Percentiles rank a stretch among this genome's conserved stretches.
These are phyloP conservation scores for Austroboletus niveus DNA, from an alignment of 1,284 basidiomycete species.

Conservation along the genomic window DNA sequence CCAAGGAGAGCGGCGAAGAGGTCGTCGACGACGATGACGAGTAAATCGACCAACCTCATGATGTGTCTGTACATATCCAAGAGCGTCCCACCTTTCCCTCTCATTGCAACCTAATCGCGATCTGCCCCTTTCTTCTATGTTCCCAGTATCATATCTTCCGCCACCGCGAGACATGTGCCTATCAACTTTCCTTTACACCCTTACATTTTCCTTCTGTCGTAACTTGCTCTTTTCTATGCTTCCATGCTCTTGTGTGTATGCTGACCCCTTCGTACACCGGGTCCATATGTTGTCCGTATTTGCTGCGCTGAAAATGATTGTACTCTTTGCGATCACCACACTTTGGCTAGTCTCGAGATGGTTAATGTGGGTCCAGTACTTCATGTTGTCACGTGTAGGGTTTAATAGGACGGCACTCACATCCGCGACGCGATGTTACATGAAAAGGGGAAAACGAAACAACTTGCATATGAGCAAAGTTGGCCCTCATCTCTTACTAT, in stretches of 20 bases:
- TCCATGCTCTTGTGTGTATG: conserved; percentile 27
- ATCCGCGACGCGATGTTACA: conserved; percentile 17
- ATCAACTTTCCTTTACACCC: conserved; percentile 14
- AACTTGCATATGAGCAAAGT: conserved; percentile 24
- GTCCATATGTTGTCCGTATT: conserved; percentile 31
- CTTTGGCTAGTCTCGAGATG: neutral
- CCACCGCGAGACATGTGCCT: conserved; percentile 31
- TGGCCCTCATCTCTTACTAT: neutral
- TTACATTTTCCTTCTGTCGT: conserved; percentile 13
- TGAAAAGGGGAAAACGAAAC: conserved; percentile 15
- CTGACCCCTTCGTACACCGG: conserved; percentile 20
- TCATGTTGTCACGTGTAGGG: conserved; percentile 17
- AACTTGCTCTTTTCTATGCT: conserved; percentile 22
- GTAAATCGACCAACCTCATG: conserved; percentile 16
- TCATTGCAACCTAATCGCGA: conserved; percentile 20
- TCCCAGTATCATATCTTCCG: conserved; percentile 24
- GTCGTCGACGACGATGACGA: conserved; percentile 59
- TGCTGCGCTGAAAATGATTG: conserved; percentile 32
- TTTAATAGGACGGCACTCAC: neutral
- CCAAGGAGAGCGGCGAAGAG: conserved; percentile 59
- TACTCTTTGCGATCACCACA: conserved; percentile 26
- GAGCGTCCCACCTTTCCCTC: conserved; percentile 6
- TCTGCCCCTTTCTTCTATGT: conserved; percentile 4
- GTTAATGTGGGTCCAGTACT: conserved; percentile 12
- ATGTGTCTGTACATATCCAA: conserved; percentile 17